A percentile compares a stretch with the other conserved stretches of the same genome.
Evolutionary conservation across 208 protist genomes (phyloP).

Genomic region (Ichthyophonus hoferi): DNA sequence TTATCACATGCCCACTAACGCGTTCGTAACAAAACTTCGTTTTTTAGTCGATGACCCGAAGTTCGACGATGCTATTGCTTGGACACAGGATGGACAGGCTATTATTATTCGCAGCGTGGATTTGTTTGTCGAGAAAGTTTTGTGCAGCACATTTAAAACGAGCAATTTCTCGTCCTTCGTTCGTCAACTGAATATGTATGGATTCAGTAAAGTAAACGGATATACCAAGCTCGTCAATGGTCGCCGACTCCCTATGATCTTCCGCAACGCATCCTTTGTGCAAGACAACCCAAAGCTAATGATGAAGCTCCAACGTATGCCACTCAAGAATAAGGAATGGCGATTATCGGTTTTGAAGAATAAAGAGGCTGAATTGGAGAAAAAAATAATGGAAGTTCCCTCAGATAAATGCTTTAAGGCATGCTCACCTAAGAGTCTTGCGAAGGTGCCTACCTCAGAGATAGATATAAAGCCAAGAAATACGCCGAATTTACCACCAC

Average conservation of each 20-base stretch:
- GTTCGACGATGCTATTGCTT: conserved; percentile 11
- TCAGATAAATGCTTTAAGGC: no score
- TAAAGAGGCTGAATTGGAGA: no score
- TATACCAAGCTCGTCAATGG: neutral
- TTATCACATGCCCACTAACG: neutral
- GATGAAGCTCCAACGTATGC: neutral
- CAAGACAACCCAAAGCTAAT: neutral
- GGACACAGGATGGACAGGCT: neutral
- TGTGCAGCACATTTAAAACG: conserved; percentile 20
- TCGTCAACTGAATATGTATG: conserved; percentile 43
- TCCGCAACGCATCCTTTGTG: neutral
- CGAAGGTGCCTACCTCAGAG: no score
- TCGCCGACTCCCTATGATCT: neutral
- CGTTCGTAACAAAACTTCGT: neutral
- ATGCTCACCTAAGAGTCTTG: no score
- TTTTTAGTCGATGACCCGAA: neutral
- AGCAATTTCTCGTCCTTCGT: conserved; percentile 29
- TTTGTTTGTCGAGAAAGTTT: neutral
- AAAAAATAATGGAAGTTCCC: no score
- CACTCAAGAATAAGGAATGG: neutral
- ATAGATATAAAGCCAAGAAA: no score
- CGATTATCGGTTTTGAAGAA: no score
- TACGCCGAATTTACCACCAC: no score
- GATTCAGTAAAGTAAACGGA: conserved; percentile 33
- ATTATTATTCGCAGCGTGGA: conserved; percentile 25